Evolutionary conservation across 2,329 filamentous ascomycete species (phyloP).

Genomic region (Trichoderma hamatum): DNA sequence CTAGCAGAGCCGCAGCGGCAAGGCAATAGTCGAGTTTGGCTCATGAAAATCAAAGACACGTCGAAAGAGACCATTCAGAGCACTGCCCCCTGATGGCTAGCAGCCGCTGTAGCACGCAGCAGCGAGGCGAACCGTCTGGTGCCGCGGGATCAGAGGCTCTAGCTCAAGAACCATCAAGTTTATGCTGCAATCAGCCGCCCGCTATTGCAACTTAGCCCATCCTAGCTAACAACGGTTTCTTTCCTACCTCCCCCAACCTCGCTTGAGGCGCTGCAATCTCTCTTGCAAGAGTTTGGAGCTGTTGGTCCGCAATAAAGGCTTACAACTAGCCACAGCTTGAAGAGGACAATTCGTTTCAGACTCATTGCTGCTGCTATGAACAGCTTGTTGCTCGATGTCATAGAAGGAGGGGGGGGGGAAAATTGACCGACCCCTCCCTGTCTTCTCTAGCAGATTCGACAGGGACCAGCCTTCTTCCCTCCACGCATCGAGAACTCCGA

Average conservation of each 20-base stretch:
- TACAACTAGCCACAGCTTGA: background rate
- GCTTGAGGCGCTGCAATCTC: background rate
- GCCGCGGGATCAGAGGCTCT: conserved; percentile 25
- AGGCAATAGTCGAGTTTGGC: background rate
- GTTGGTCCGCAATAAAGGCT: background rate
- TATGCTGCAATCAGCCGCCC: conserved; percentile 20
- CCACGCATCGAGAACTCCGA: conserved; percentile 8
- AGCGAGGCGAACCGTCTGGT: conserved; percentile 22
- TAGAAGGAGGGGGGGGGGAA: background rate
- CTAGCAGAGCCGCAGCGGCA: background rate
- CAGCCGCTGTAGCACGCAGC: conserved; percentile 5
- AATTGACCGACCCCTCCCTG: conserved; percentile 13
- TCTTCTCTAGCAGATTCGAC: conserved; percentile 6
- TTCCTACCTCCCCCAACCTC: background rate
- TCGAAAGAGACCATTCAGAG: background rate
- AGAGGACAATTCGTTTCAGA: background rate
- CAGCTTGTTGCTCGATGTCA: background rate
- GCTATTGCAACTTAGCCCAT: conserved; percentile 11
- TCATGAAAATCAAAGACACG: background rate
- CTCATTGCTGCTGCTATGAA: background rate
- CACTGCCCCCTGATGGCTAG: background rate
- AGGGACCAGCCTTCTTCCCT: conserved; percentile 24
- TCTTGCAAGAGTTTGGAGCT: background rate
- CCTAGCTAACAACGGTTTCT: background rate
- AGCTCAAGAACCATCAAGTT: conserved; percentile 7